These are phyloP conservation scores for Nicotiana paniculata DNA, from an alignment of 257 asterid species.

Conservation along the genomic window DNA sequence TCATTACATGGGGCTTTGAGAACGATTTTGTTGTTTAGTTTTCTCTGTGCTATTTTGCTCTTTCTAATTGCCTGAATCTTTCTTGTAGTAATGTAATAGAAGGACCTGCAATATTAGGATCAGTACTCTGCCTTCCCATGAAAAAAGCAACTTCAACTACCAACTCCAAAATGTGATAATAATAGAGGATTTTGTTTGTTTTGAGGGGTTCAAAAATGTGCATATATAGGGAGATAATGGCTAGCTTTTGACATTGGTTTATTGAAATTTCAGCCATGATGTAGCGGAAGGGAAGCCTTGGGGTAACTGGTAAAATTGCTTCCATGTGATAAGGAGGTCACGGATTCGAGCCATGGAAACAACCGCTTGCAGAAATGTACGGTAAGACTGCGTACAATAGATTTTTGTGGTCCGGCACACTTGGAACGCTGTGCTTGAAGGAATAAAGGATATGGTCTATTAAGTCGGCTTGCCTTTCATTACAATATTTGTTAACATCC, in stretches of 20 bases:
- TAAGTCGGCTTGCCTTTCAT: no score
- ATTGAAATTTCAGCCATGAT: constrained; percentile 1
- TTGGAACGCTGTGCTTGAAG: no score
- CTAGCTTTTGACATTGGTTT: background rate
- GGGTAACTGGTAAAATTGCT: no score
- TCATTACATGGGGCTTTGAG: constrained; percentile 10
- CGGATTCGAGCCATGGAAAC: no score
- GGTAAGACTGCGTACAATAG: no score
- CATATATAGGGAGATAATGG: background rate
- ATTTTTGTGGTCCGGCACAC: no score
- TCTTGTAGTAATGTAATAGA: constrained; percentile 29
- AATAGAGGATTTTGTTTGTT: background rate
- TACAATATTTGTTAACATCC: no score
- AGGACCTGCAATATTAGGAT: constrained; percentile 17
- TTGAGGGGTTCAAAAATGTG: background rate
- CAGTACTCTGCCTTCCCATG: constrained; percentile 3
- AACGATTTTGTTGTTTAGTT: background rate
- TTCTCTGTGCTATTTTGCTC: constrained; percentile 21
- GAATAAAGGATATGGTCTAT: no score
- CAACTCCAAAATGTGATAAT: background rate
- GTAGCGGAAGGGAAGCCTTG: background rate
- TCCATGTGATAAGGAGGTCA: no score
- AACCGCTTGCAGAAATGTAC: no score
- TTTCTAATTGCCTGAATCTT: constrained; percentile 28
- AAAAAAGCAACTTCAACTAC: background rate